Conservation (phyloP, 1,139 yeast genomes). For the Saccharomycopsis phalli region DNA sequence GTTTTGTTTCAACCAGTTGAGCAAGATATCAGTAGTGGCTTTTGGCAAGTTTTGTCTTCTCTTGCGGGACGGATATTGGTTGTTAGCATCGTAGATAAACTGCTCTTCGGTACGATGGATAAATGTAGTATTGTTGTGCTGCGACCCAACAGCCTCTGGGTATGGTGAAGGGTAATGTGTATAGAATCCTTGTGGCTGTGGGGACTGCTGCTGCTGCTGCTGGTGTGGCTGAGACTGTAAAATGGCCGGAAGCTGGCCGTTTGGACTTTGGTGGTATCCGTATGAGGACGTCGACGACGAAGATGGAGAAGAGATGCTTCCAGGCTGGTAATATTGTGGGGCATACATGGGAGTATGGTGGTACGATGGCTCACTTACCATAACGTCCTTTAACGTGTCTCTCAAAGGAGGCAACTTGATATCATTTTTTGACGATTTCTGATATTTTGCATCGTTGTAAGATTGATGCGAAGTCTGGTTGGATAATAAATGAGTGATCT, state of each 20-base stretch:
- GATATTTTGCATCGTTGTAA: background rate
- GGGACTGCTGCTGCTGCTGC: background rate
- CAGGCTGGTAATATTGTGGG: background rate
- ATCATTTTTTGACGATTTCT: too few species aligned
- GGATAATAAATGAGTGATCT: slow-evolving; percentile 6
- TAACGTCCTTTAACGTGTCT: background rate
- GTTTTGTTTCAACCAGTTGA: slow-evolving; percentile 79
- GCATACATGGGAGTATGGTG: too few species aligned
- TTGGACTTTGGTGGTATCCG: background rate
- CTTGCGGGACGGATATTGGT: slow-evolving; percentile 21
- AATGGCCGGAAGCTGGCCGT: background rate
- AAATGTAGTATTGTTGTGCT: background rate
- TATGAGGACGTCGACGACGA: background rate
- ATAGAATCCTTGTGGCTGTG: background rate
- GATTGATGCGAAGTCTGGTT: background rate
- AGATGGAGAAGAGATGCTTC: background rate
- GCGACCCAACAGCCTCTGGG: background rate
- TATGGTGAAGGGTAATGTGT: background rate
- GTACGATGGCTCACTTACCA: background rate
- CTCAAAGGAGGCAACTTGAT: slow-evolving; percentile 6
- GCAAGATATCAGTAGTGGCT: slow-evolving; percentile 71
- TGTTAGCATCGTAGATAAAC: background rate
- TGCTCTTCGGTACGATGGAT: slow-evolving; percentile 1
- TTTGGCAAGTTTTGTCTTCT: slow-evolving; percentile 82
- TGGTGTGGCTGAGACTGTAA: background rate